A percentile compares a stretch with the other conserved stretches of the same genome.
These are phyloP conservation scores for Austroboletus novae-zelandiae DNA, from an alignment of 1,284 basidiomycete species.

Conservation along the genomic window DNA sequence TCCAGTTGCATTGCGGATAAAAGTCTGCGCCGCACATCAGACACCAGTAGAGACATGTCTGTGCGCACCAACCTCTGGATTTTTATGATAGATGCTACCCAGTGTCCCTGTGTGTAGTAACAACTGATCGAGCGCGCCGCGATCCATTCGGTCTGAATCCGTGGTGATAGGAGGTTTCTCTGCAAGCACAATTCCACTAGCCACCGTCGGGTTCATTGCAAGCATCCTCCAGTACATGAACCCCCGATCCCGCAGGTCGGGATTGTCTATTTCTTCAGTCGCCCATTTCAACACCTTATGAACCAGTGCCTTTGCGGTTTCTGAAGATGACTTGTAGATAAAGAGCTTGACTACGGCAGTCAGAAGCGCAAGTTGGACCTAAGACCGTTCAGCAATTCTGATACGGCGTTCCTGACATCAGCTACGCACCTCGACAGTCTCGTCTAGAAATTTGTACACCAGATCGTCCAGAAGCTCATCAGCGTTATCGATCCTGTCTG, in stretches of 20 bases:
- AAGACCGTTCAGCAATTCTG: constrained; percentile 1
- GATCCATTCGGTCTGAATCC: constrained; percentile 96
- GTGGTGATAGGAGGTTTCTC: constrained; percentile 98
- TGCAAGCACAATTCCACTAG: constrained; percentile 88
- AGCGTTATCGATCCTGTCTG: constrained; percentile 93
- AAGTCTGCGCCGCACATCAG: constrained; percentile 54
- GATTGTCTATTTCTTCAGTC: constrained; percentile 97
- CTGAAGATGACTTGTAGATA: constrained; percentile 85
- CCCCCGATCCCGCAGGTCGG: constrained; percentile 93
- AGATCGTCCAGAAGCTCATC: constrained; percentile 95
- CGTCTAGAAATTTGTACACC: constrained; percentile 89
- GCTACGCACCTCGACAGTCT: constrained; percentile 76
- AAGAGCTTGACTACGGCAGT: constrained; percentile 98
- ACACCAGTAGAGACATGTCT: background rate
- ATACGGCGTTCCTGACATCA: background rate
- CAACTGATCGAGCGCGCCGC: constrained; percentile 89
- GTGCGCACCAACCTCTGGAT: constrained; percentile 66
- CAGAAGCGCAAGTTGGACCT: constrained; percentile 95
- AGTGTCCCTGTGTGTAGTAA: constrained; percentile 80
- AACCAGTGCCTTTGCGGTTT: constrained; percentile 86
- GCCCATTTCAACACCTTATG: constrained; percentile 97
- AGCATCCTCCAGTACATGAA: constrained; percentile 99
- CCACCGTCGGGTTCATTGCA: constrained; percentile 88
- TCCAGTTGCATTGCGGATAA: constrained; percentile 76
- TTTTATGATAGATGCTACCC: constrained; percentile 86